A percentile compares a stretch with the other conserved stretches of the same genome.
These are phyloP conservation scores for Auricularia sp. DNA, from an alignment of 768 basidiomycete species.

Conservation along the genomic window DNA sequence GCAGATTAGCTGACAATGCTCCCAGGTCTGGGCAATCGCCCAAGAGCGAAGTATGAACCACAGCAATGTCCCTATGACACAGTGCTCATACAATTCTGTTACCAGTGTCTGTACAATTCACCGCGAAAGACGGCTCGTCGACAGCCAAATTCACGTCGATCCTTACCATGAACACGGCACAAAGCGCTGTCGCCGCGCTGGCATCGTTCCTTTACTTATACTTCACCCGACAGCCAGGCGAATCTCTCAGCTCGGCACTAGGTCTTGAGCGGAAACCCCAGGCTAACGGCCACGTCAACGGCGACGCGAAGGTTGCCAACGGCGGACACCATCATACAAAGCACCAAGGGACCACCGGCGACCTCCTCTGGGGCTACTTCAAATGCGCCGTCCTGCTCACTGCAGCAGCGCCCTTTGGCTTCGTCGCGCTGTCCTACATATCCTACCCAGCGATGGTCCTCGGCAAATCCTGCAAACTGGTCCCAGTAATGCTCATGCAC, in stretches of 20 bases:
- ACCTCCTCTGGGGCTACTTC: constrained; percentile 63
- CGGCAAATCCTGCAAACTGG: constrained; percentile 97
- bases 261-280: constrained; percentile 41
- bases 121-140: constrained; percentile 49
- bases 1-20: constrained; percentile 6
- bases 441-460: constrained; percentile 98
- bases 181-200: constrained; percentile 67
- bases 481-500: constrained; percentile 98
- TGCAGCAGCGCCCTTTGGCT: constrained; percentile 88
- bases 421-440: constrained; percentile 88
- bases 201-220: constrained; percentile 71
- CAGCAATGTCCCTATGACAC: neutral
- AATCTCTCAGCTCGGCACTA: constrained; percentile 45
- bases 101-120: constrained; percentile 76
- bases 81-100: neutral
- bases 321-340: constrained; percentile 5
- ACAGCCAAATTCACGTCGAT: constrained; percentile 72
- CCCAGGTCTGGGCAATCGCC: constrained; percentile 79
- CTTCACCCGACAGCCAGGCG: constrained; percentile 43
- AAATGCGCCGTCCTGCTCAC: constrained; percentile 85
- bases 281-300: constrained; percentile 23
- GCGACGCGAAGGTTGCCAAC: constrained; percentile 23
- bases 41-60: constrained; percentile 75
- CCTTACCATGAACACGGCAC: constrained; percentile 75
- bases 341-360: constrained; percentile 19